Conservation (phyloP, 352 stramenopile species). For the Sclerospora graminicola region DNA sequence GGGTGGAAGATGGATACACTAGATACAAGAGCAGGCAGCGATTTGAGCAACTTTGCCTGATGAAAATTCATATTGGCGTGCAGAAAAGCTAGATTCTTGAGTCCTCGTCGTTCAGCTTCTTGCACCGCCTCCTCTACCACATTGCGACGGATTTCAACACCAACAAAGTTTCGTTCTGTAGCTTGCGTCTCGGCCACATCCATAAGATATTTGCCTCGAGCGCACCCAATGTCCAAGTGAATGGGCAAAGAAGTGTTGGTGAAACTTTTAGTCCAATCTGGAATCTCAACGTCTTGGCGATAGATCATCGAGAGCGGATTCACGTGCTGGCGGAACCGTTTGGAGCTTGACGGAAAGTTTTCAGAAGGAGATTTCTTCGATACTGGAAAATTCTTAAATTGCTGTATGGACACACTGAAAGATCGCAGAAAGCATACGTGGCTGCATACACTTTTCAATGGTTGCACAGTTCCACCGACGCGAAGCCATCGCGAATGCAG, state of each 20-base stretch:
- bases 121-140: constrained; percentile 50
- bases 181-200: constrained; percentile 32
- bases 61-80: constrained; percentile 85
- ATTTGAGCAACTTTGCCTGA: constrained; percentile 42
- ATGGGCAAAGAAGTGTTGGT: constrained; percentile 40
- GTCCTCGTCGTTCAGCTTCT: constrained; percentile 27
- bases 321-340: constrained; percentile 76
- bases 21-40: constrained; percentile 34
- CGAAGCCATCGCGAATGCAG: constrained; percentile 11
- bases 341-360: constrained; percentile 19
- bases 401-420: constrained; percentile 3
- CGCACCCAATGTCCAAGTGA: constrained; percentile 78
- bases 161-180: constrained; percentile 51
- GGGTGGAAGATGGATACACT: constrained; percentile 86
- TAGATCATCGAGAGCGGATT: constrained; percentile 68
- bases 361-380: not conserved
- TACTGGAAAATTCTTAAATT: not conserved
- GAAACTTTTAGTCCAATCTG: constrained; percentile 48
- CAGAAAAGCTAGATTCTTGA: constrained; percentile 65
- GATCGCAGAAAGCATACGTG: not conserved
- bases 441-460: not conserved
- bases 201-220: constrained; percentile 73
- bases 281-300: constrained; percentile 45
- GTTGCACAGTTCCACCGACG: not conserved
- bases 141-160: constrained; percentile 77